phyloP scores from a whole-genome alignment of 2,329 filamentous ascomycete genomes.

The Orbilia javanica region DNA sequence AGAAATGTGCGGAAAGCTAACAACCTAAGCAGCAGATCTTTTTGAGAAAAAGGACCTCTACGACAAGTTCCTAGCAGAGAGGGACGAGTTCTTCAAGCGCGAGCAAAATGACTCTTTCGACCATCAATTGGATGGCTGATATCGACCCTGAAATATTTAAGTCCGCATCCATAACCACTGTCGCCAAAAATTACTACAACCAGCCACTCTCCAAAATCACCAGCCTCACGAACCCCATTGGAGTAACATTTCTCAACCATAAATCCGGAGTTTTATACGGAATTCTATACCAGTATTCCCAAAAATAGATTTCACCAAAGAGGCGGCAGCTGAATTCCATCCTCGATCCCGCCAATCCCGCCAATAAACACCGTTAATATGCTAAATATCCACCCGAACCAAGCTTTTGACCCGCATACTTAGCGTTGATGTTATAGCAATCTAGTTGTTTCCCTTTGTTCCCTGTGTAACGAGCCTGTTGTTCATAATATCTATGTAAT shows the following conservation, averaged over 20 bases:
- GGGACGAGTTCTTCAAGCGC: constrained; percentile 52
- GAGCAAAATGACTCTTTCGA: constrained; percentile 43
- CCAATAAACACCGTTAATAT: constrained; percentile 14
- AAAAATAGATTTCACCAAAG: background rate
- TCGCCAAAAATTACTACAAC: background rate
- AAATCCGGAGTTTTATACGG: background rate
- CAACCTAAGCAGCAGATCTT: constrained; percentile 25
- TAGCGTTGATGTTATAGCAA: constrained; percentile 23
- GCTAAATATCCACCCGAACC: constrained; percentile 7
- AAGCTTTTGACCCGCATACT: constrained; percentile 1
- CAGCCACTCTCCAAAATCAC: background rate
- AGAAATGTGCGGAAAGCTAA: constrained; percentile 9
- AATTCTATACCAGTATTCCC: background rate
- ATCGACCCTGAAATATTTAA: no score
- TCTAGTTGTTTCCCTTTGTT: constrained; percentile 6
- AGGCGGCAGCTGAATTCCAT: background rate
- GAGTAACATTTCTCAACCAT: background rate
- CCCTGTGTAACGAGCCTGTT: background rate
- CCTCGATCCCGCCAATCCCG: background rate
- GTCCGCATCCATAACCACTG: background rate
- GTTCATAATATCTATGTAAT: background rate
- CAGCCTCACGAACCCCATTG: background rate
- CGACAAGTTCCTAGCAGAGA: constrained; percentile 43
- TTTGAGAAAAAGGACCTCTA: constrained; percentile 53
- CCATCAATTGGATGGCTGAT: no score